A percentile compares a stretch with the other conserved stretches of the same genome.
phyloP scores from a whole-genome alignment of 2,329 filamentous ascomycete species.

The Coniosporium tulheliwenetii region DNA sequence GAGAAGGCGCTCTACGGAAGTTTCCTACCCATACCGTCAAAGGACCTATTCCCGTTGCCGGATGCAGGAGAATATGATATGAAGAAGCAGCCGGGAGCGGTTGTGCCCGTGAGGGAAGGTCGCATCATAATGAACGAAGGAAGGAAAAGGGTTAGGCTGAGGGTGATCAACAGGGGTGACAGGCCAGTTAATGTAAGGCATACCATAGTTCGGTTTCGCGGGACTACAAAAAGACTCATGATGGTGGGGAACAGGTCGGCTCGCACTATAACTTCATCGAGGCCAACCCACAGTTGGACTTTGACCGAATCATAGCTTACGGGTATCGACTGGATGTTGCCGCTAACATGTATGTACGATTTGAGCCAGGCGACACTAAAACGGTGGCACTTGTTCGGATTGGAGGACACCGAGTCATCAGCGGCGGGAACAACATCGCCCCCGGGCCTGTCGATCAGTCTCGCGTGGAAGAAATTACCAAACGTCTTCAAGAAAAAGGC shows the following conservation, averaged over 20 bases:
- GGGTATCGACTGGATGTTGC: slow-evolving; percentile 81
- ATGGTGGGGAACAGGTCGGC: slow-evolving; percentile 40
- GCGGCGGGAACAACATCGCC: slow-evolving; percentile 70
- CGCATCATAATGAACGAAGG: slow-evolving; percentile 58
- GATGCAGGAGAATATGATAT: slow-evolving; percentile 50
- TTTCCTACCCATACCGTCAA: slow-evolving; percentile 66
- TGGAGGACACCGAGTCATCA: slow-evolving; percentile 62
- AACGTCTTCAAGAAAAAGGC: slow-evolving; percentile 50
- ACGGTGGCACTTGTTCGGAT: slow-evolving; percentile 86
- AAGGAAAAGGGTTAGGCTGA: slow-evolving; percentile 55
- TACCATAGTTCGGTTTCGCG: neutral
- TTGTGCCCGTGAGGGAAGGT: slow-evolving; percentile 53
- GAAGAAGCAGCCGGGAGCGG: slow-evolving; percentile 60
- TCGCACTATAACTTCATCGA: slow-evolving; percentile 96
- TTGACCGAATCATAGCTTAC: slow-evolving; percentile 69
- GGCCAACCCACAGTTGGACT: slow-evolving; percentile 77
- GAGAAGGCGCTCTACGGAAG: slow-evolving; percentile 80
- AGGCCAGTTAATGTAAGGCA: slow-evolving; percentile 63
- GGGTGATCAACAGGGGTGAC: slow-evolving; percentile 75
- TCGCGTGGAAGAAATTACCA: slow-evolving; percentile 49
- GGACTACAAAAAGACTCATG: neutral
- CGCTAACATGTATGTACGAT: slow-evolving; percentile 80
- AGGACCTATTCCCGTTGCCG: slow-evolving; percentile 50
- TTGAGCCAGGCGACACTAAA: slow-evolving; percentile 85
- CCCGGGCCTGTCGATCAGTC: slow-evolving; percentile 47